Evolutionary conservation across 768 basidiomycete genomes (phyloP), one percentile per base, ranked within the genome.

Genomic region (Boletus reticuloceps): DNA sequence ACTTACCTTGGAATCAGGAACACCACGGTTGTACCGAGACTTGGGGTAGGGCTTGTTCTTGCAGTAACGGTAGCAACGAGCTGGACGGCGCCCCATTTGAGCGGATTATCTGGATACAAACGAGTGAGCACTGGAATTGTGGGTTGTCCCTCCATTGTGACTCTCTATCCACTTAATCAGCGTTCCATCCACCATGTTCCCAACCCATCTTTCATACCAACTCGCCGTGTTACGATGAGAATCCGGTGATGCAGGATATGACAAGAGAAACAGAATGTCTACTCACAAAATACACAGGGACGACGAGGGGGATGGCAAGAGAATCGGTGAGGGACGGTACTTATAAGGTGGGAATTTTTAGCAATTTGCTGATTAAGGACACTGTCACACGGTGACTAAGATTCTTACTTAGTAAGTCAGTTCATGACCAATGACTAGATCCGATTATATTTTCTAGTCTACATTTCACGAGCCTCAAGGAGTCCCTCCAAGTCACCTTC

Each of bases 21-120:
- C 95, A 91, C 94, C 94, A 79, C 94, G 93, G 79, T 96, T 96
- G 82, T 96, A 96, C 69, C 93, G 78, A 51, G 88, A 91, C 77
- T 94, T 95, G 55, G 91, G 93, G 80, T 91, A 95, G 25, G 96
- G 94, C 85, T 98, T 98, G 85, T 95, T 96, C 80, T 98, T 98
- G 85, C 94, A 98, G 81, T 98, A 98, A 64, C 94, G 89, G 81
- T 96, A 96, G 85, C 94, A 97, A 68, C 91, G 89, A 77, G 94
- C 93, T 61, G 94, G 94, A 81, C 94, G 91, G 74, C 94, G 92
- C 83, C 94, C 94, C 94, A 97, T 97, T 50, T 62, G 58, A 44
- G 47, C 19, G 47, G 46, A 46, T 42, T 60, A 58, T 62, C 66
- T 68, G 37, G 0, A 47, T 27, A 20, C 7, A 16, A 46, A 22